Evolutionary conservation across 176 grass and related monocot species (phyloP), one percentile per base, ranked within the genome.

Genomic region (Tillandsia fasciculata): DNA sequence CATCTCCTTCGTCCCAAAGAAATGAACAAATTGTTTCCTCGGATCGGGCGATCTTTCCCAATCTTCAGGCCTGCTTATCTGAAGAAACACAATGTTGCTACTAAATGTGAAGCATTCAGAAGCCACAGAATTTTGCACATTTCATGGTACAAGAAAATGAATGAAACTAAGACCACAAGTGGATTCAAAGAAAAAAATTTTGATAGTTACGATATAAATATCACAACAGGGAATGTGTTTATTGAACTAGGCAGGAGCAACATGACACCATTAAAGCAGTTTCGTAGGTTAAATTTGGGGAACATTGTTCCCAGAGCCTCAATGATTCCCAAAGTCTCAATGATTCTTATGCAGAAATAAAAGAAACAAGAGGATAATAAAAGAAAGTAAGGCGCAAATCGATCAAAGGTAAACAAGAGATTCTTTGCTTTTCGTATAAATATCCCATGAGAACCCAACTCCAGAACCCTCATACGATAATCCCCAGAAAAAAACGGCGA

Each of bases 1-100:
- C 94, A 99, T 99, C 77, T 99, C 94, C 64, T 52, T 53, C 66
- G 94, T 93, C 74, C 94, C 94, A 20, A 84, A 99, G 84, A 99
- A 99, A 49, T 70, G n/a, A 49, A 99, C 94, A 64, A 99, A 99
- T 71, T 82, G 68, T 85, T 99, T 99, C 64, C 82, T 78, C 1
- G 81, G 87, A 73, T 57, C 18, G 13, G 89, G 87, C 68, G 24
- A 61, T 8, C 78, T 78, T 11, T 65, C 11, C 72, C 75, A 90
- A 11, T 90, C 86, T 83, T 93, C 89, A 2, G 94, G 87, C 72
- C 72, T 87, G 89, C 87, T 85, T 77, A 99, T 86, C 94, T 99
- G 90, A 63, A 26, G 6, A 51, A 14, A 63, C 54, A 66, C 10
- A 27, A 77, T 12, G 11, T 26, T 4, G 24, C 12, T 9, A 28